Conservation (phyloP, 148 eudicot species). For the Vaccinium corymbosum region DNA sequence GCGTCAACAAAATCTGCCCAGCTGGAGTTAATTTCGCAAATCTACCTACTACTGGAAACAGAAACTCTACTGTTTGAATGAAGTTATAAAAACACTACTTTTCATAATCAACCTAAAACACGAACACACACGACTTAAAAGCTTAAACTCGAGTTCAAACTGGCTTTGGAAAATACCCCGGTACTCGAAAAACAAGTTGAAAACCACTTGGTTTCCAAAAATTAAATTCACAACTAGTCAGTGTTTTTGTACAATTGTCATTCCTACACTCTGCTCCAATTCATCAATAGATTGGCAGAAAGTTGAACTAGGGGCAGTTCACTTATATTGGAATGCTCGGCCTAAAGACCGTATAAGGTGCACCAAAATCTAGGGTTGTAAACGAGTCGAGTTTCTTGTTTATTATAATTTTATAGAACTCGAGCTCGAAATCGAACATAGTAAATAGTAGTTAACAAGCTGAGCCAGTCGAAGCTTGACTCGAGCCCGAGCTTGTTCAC, state of each 20-base stretch:
- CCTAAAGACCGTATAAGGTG: not conserved
- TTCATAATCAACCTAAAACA: not conserved
- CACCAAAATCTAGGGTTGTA: not conserved
- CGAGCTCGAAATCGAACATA: too few relatives aligned
- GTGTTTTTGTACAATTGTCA: not conserved
- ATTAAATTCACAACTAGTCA: not conserved
- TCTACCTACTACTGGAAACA: not conserved
- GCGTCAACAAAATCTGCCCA: not conserved
- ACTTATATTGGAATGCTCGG: not conserved
- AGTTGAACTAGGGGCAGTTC: not conserved
- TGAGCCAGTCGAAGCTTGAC: too few relatives aligned
- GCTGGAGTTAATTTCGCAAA: not conserved
- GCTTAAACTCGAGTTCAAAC: not conserved
- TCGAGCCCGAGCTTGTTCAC: too few relatives aligned
- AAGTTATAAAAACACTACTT: not conserved
- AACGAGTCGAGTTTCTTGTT: too few relatives aligned
- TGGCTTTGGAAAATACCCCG: not conserved
- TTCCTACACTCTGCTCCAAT: not conserved
- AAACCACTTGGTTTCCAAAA: not conserved
- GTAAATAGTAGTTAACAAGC: too few relatives aligned
- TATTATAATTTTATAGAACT: too few relatives aligned
- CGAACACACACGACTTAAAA: not conserved
- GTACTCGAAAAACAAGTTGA: not conserved
- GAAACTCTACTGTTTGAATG: not conserved
- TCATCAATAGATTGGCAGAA: not conserved